These are phyloP conservation scores for Phytophthora gonapodyides DNA, from an alignment of 352 stramenopile genomes.

Conservation along the genomic window DNA sequence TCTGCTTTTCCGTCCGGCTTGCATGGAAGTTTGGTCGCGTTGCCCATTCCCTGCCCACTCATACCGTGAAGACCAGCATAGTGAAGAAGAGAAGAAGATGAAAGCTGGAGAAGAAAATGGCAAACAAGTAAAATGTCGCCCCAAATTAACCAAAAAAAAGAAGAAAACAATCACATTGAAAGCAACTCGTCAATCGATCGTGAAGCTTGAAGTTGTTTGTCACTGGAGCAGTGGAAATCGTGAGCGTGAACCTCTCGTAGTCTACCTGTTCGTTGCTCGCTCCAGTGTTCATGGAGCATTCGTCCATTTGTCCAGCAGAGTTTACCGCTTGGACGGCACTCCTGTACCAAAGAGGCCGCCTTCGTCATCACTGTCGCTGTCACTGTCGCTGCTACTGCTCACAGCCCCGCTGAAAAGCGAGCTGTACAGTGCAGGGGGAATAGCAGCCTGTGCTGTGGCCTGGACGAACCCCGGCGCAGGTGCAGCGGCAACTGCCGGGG, in stretches of 20 bases:
- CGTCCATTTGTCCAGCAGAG: slow-evolving; percentile 12
- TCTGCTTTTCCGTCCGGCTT: slow-evolving; percentile 25
- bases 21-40: slow-evolving; percentile 29
- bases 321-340: slow-evolving; percentile 69
- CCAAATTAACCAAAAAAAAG: slow-evolving; percentile 19
- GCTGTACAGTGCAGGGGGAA: slow-evolving; percentile 43
- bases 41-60: slow-evolving; percentile 14
- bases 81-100: slow-evolving; percentile 20
- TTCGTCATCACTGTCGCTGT: slow-evolving; percentile 80
- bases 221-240: slow-evolving; percentile 27
- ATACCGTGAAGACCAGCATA: slow-evolving; percentile 13
- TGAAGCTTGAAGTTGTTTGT: slow-evolving; percentile 17
- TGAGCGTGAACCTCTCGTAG: slow-evolving; percentile 27
- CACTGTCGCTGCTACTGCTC: slow-evolving; percentile 58
- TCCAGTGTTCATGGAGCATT: slow-evolving; percentile 22
- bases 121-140: slow-evolving; percentile 33
- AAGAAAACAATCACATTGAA: slow-evolving; percentile 34
- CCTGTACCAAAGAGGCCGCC: slow-evolving; percentile 79
- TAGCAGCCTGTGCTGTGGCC: slow-evolving; percentile 26
- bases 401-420: slow-evolving; percentile 70
- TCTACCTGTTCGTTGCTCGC: slow-evolving; percentile 26
- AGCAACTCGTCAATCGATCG: slow-evolving; percentile 18
- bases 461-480: slow-evolving; percentile 36
- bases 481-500: slow-evolving; percentile 13
- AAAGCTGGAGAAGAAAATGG: slow-evolving; percentile 28